Percentiles rank a stretch among this genome's conserved stretches.
phyloP scores from a whole-genome alignment of 345 rosid genomes.

The Isatis tinctoria region DNA sequence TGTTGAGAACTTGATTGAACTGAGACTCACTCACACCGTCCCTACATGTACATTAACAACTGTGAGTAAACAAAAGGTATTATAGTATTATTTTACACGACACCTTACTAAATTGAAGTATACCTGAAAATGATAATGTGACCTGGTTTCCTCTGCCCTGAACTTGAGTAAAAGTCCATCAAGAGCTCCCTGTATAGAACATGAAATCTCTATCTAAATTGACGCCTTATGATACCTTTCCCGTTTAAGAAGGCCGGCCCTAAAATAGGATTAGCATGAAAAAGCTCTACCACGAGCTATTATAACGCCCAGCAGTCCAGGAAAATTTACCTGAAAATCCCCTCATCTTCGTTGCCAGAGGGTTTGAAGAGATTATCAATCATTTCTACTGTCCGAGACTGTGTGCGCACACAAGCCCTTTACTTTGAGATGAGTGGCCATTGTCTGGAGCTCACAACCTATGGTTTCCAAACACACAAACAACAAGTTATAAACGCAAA shows the following conservation, averaged over 20 bases:
- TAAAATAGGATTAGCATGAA: neutral
- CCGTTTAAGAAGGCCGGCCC: too few relatives aligned
- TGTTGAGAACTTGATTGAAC: constrained; percentile 76
- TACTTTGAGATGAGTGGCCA: constrained; percentile 91
- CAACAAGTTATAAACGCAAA: neutral
- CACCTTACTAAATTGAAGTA: neutral
- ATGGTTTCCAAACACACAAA: neutral
- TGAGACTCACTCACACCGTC: constrained; percentile 97
- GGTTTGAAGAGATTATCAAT: constrained; percentile 70
- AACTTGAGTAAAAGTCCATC: constrained; percentile 67
- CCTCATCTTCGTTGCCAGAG: constrained; percentile 56
- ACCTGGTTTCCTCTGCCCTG: constrained; percentile 74
- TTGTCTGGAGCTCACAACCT: constrained; percentile 79
- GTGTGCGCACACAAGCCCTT: constrained; percentile 85
- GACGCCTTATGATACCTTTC: neutral
- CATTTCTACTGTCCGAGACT: constrained; percentile 83
- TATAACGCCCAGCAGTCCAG: neutral
- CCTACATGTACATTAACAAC: constrained; percentile 40
- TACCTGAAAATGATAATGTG: constrained; percentile 90
- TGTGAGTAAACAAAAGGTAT: neutral
- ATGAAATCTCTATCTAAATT: neutral
- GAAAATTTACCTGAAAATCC: constrained; percentile 39
- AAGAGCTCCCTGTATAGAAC: constrained; percentile 59
- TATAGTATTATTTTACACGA: neutral
- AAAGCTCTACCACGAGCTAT: neutral